phyloP scores from a whole-genome alignment of 352 stramenopile genomes.

The Pythium sukuiense region DNA sequence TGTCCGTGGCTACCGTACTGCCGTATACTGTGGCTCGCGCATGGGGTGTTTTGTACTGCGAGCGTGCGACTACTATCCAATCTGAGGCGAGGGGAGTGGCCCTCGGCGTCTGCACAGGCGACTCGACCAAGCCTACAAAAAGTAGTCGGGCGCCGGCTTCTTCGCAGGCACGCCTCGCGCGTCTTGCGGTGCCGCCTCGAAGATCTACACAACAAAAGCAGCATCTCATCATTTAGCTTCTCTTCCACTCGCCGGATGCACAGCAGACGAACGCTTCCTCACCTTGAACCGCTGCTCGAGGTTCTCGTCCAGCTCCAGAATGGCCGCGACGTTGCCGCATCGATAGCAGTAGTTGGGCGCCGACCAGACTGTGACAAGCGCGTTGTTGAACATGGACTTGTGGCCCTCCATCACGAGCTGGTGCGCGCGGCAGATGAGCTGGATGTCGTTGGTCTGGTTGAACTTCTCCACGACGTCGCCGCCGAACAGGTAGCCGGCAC shows the following conservation, averaged over 20 bases:
- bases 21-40: neutral
- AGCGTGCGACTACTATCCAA: slow-evolving; percentile 23
- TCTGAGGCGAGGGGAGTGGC: neutral
- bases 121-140: slow-evolving; percentile 83
- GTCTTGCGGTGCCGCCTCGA: slow-evolving; percentile 97
- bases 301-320: slow-evolving; percentile 98
- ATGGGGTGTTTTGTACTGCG: slow-evolving; percentile 1
- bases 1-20: slow-evolving; percentile 3
- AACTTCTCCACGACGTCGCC: slow-evolving; percentile 99
- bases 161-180: slow-evolving; percentile 96
- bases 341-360: slow-evolving; percentile 99
- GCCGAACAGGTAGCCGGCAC: slow-evolving; percentile 98
- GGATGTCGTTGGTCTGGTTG: slow-evolving; percentile 97
- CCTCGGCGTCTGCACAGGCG: neutral
- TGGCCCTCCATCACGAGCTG: slow-evolving; percentile 94
- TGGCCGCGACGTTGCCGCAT: slow-evolving; percentile 98
- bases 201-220: slow-evolving; percentile 78
- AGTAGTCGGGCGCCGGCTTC: slow-evolving; percentile 99
- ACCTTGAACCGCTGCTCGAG: slow-evolving; percentile 89
- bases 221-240: neutral
- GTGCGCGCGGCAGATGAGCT: slow-evolving; percentile 98
- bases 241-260: neutral
- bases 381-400: slow-evolving; percentile 97
- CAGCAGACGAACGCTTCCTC: neutral
- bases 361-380: slow-evolving; percentile 98